Base-by-base conservation (phyloP, 2,329 filamentous ascomycete genomes). In the Ascochyta pisi region DNA sequence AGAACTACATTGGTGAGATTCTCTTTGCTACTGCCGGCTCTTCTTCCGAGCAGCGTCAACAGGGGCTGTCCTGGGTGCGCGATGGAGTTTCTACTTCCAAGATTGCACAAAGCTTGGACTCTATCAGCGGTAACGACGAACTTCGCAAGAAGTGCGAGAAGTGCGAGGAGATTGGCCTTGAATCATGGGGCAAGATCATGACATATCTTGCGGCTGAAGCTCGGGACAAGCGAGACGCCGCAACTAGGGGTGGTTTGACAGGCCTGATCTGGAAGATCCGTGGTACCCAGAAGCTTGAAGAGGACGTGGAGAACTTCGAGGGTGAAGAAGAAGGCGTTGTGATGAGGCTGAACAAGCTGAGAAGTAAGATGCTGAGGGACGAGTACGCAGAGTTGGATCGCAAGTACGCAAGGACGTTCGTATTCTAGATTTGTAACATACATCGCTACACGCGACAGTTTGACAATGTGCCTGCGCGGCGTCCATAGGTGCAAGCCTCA, bases 1-100 rank as follows among this genome's bases (percentile, higher is more conserved):
- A 92, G 81, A 84, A 92, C 23, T 95, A 96, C 75, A 94, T 98
- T 60, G 94, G 94, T 55, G 94, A 98, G 78, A 96, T 98, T 47
- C 83, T 98, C 29, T 97, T 90, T 74, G 85, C 91, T 0, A 84
- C 84, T 4, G 83, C 84, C n/a, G 77, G 80, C 4, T 57, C 71
- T 4, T 75, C 73, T 47, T 50, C 56, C 50, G 43, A 58, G 9
- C 62, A 71, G 16, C 79, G 74, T 16, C 79, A 81, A 46, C 88
- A 89, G 58, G 94, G 92, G 0, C 81, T 97, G 2, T 87, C 87
- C 6, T 98, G 94, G 94, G 96, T 94, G 0, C 86, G 92, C 51
- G 91, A 96, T 60, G 92, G 89, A 24, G 91, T 96, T 1, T 73
- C 71, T 0, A 79, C 90, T 1, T 89, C 92, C 3, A 92, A 93